These are phyloP conservation scores for Kingdonia uniflora DNA, from an alignment of 164 flowering plant genomes.

Conservation along the genomic window DNA sequence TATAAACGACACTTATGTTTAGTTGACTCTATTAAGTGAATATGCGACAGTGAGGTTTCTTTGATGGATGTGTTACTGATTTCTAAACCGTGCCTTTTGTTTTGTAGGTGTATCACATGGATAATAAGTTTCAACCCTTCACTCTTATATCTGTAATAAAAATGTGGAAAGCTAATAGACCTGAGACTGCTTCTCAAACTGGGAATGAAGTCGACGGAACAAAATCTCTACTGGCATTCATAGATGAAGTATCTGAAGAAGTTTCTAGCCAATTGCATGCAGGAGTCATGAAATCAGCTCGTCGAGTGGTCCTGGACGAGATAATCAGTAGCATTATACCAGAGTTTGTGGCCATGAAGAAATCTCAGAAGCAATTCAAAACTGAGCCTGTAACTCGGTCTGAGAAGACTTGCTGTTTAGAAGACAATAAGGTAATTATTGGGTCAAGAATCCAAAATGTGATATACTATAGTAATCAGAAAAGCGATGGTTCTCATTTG, in stretches of 20 bases:
- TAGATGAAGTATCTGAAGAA: conserved; percentile 52
- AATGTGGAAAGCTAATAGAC: conserved; percentile 29
- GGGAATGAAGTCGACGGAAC: conserved; percentile 14
- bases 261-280: conserved; percentile 63
- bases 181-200: conserved; percentile 10
- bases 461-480: too few species aligned
- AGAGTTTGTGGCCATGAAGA: conserved; percentile 45
- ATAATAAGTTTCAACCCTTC: conserved; percentile 37
- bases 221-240: conserved; percentile 19
- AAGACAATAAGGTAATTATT: conserved; percentile 16
- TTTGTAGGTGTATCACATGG: conserved; percentile 58
- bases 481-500: background rate
- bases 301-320: conserved; percentile 72
- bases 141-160: conserved; percentile 37
- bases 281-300: conserved; percentile 78
- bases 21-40: too few species aligned
- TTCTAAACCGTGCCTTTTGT: background rate
- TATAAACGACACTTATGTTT: too few species aligned
- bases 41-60: too few species aligned
- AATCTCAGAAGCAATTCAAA: conserved; percentile 32
- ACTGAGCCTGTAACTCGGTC: conserved; percentile 22
- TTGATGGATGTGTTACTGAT: too few species aligned
- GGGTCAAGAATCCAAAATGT: background rate
- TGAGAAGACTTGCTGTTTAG: conserved; percentile 16
- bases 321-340: conserved; percentile 52